Evolutionary conservation across 352 stramenopile species (phyloP).

Genomic region (Pythium pyrilobum): DNA sequence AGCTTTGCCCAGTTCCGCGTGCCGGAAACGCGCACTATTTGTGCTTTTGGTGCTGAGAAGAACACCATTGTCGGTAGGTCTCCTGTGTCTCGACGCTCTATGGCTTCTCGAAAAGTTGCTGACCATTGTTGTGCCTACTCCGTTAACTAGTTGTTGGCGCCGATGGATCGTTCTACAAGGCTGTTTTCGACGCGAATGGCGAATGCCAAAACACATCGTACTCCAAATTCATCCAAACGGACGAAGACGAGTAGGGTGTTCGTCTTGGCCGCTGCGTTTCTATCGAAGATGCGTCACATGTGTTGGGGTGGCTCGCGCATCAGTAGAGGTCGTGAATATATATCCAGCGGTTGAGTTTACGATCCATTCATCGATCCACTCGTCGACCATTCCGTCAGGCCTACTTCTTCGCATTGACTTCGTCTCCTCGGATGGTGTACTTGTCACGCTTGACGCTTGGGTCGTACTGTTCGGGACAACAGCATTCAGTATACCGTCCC

Average conservation of each 20-base stretch:
- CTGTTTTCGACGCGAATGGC: slow-evolving; percentile 80
- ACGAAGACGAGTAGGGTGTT: slow-evolving; percentile 69
- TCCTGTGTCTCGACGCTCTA: too few relatives aligned
- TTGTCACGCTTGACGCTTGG: slow-evolving; percentile 69
- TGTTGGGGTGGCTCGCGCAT: neutral
- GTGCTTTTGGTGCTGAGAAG: slow-evolving; percentile 89
- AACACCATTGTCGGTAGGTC: slow-evolving; percentile 89
- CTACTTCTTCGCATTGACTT: slow-evolving; percentile 40
- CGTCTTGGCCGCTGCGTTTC: neutral
- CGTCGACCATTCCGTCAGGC: neutral
- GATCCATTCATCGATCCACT: too few relatives aligned
- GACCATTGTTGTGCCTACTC: too few relatives aligned
- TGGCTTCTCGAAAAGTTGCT: too few relatives aligned
- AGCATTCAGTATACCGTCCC: neutral
- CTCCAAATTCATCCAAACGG: slow-evolving; percentile 87
- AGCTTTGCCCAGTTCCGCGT: slow-evolving; percentile 93
- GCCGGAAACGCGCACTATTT: slow-evolving; percentile 88
- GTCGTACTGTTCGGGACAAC: slow-evolving; percentile 64
- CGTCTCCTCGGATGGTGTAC: slow-evolving; percentile 78
- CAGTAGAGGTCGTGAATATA: slow-evolving; percentile 10
- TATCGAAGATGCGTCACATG: neutral
- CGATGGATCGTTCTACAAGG: slow-evolving; percentile 88
- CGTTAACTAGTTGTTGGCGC: slow-evolving; percentile 63
- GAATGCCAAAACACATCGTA: slow-evolving; percentile 89
- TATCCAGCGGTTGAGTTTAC: slow-evolving; percentile 8